Evolutionary conservation across 257 asterid genomes (phyloP), one percentile per base, ranked within the genome.

Genomic region (Plantago ovata): DNA sequence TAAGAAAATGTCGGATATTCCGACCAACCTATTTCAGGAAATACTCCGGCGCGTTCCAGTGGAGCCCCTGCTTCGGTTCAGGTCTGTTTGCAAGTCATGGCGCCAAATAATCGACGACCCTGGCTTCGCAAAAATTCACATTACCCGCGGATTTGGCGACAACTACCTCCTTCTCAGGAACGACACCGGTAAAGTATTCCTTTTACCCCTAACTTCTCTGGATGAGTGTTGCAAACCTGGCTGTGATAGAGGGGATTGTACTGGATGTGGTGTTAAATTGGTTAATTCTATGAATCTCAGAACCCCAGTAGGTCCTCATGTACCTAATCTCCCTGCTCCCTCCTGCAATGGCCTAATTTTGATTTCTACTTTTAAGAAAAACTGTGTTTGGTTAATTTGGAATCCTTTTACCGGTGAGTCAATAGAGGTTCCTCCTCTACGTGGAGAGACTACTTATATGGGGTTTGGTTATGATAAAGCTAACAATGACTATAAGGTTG

Each of bases 41-140:
- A 65, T 57, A 38, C 19, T 56, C 42, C 16, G n/a, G 21, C 42
- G 51, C 2, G 9, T 49, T 36, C 53, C 59, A 7, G 53, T 20
- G 15, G 45, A 38, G 7, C 36, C 70, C 9, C 56, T 64, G 14
- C 18, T 53, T 23, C 48, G 55, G 12, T 43, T 28, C n/a, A 43
- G 62, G 33, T 19, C 20, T 10, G 64, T 65, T 0, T 65, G 64
- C 64, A 65, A 65, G 36, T 13, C 38, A 12, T 66, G 71, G 70
- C 46, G 43, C 24, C 38, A 3, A 22, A 20, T 56, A 12, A 65
- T 65, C 53, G 60, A 58, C n/a, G 55, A 41, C 20, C 55, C 60
- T 8, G 16, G 23, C 19, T 66, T 66, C 60, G 41, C 58, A 23
- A 58, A 41, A 58, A 7, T 40, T 45, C 65, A 50, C 57, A 15